A percentile compares a stretch with the other conserved stretches of the same genome.
phyloP scores from a whole-genome alignment of 352 stramenopile species.

The Globisporangium radiosum region DNA sequence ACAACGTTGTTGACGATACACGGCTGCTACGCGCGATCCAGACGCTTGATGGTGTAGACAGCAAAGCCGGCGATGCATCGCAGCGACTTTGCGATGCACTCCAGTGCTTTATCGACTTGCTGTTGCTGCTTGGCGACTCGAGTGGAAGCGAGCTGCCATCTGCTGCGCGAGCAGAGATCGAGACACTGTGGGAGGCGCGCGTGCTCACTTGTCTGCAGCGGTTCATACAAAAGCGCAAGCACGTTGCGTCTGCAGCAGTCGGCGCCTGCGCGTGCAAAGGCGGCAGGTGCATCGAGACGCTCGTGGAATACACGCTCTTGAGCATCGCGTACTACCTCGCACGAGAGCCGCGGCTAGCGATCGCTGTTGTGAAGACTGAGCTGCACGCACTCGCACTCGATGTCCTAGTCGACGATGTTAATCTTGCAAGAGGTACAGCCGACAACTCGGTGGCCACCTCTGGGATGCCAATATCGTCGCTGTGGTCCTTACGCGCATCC shows the following conservation, averaged over 20 bases:
- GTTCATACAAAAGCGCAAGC: slow-evolving; percentile 17
- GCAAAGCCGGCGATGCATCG: not conserved
- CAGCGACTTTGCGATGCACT: slow-evolving; percentile 15
- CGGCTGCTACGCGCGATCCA: slow-evolving; percentile 37
- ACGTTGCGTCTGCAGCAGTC: not conserved
- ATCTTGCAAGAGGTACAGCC: not conserved
- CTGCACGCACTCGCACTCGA: slow-evolving; percentile 35
- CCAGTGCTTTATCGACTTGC: slow-evolving; percentile 24
- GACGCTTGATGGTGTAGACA: slow-evolving; percentile 20
- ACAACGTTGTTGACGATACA: slow-evolving; percentile 16
- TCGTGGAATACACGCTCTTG: slow-evolving; percentile 21
- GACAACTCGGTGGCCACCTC: not conserved
- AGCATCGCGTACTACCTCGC: slow-evolving; percentile 38
- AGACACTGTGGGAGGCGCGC: slow-evolving; percentile 27
- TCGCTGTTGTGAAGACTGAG: slow-evolving; percentile 29
- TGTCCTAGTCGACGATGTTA: not conserved
- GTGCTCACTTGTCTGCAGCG: slow-evolving; percentile 30
- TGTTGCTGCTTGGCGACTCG: slow-evolving; percentile 15
- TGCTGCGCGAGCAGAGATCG: slow-evolving; percentile 12
- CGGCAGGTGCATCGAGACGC: slow-evolving; percentile 17
- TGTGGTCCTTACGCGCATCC: not conserved
- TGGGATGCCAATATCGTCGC: not conserved
- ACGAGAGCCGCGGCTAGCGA: slow-evolving; percentile 21
- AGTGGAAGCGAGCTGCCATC: not conserved
- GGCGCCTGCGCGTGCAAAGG: slow-evolving; percentile 12